Base-by-base conservation (phyloP, 768 basidiomycete species). In the Naganishia randhawae region DNA sequence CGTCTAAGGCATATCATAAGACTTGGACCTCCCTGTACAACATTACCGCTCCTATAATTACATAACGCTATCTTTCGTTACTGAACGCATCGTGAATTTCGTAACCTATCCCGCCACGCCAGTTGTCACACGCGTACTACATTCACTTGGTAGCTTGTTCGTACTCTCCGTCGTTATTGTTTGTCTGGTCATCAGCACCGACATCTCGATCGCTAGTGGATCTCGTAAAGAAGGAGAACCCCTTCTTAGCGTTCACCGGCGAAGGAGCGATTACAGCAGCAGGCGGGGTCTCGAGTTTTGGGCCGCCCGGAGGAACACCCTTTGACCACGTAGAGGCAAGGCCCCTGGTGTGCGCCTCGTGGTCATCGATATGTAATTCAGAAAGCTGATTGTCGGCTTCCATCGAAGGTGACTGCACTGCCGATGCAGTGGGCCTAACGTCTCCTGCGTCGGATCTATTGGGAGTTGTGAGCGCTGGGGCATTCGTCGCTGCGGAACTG, bases 371-470 rank as follows among this genome's bases (percentile, higher is more conserved):
- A 3, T 33, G 57, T 13, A 61, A 8, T 2, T 25, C n/a, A 17
- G 1, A 5, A 19, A 61, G 57, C 29, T 61, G 57, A 16, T 29
- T 61, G 39, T 61, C 57, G 37, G 9, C 14, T 14, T 61, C 37
- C n/a, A 41, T 41, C 10, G 16, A 35, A 39, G 57, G 57, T 27
- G 57, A 61, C n/a, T 35, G 57, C 3, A 13, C 53, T 57, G 57
- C 33, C 71, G 54, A 54, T 22, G 42, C 45, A 32, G 33, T 53
- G n/a, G 71, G 61, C 32, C 62, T 27, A 61, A 67, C 14, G 68
- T 75, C 41, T 37, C 65, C 52, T 68, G 74, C 42, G 65, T 75
- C 76, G 48, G 70, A 70, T 19, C 65, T 35, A 10, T 71, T 73
- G 0, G 67, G 63, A 19, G 67, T 63, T 13, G 61, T 50, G 11